These are phyloP conservation scores for Pelagophyceae sp. DNA, from an alignment of 352 stramenopile genomes.

Conservation along the genomic window DNA sequence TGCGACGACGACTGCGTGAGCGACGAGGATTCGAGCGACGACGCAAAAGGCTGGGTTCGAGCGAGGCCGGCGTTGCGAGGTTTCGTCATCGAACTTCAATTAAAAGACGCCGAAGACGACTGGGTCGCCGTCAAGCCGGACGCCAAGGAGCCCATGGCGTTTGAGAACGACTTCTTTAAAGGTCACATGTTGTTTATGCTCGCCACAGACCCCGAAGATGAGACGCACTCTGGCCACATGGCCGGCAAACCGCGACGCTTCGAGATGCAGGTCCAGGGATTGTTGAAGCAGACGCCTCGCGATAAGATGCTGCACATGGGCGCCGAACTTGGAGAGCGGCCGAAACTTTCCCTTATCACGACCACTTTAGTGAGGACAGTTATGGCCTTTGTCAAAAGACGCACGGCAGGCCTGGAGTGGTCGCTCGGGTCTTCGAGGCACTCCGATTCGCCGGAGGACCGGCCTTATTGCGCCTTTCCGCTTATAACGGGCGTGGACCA, in stretches of 20 bases:
- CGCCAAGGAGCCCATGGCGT: slow-evolving; percentile 42
- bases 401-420: slow-evolving; percentile 36
- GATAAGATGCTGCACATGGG: slow-evolving; percentile 38
- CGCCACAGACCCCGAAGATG: slow-evolving; percentile 50
- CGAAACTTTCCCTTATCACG: slow-evolving; percentile 38
- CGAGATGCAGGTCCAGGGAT: slow-evolving; percentile 42
- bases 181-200: slow-evolving; percentile 67
- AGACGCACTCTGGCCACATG: slow-evolving; percentile 29
- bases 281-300: slow-evolving; percentile 27
- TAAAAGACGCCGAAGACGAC: slow-evolving; percentile 45
- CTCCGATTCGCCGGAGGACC: slow-evolving; percentile 28
- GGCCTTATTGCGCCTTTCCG: slow-evolving; percentile 39
- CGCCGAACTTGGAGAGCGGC: slow-evolving; percentile 35
- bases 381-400: slow-evolving; percentile 34
- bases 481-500: slow-evolving; percentile 36
- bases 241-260: slow-evolving; percentile 33
- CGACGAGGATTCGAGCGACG: neutral
- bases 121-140: neutral
- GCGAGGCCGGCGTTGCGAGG: neutral
- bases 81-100: slow-evolving; percentile 8
- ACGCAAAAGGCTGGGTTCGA: neutral
- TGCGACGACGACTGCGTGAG: neutral
- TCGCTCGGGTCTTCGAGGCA: slow-evolving; percentile 28
- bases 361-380: slow-evolving; percentile 36
- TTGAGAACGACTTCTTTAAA: slow-evolving; percentile 72